Evolutionary conservation across 176 grass and related monocot species (phyloP).

Genomic region (Phragmites australis): DNA sequence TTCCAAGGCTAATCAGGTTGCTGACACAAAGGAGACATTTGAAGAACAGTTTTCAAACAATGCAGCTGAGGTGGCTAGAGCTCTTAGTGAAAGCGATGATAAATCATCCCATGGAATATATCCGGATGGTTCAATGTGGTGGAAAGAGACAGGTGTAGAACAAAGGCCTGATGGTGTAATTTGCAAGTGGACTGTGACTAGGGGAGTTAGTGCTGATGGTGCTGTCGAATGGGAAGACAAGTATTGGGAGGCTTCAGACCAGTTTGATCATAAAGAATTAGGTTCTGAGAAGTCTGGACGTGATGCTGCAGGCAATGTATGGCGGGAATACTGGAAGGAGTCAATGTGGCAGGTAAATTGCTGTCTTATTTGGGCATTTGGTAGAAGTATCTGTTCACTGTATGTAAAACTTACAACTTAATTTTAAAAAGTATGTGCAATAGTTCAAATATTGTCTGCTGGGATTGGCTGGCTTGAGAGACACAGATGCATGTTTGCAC

Average conservation of each 20-base stretch:
- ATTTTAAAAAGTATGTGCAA: not conserved
- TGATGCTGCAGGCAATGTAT: conserved; percentile 88
- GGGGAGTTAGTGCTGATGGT: conserved; percentile 87
- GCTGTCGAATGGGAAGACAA: conserved; percentile 95
- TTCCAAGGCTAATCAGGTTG: conserved; percentile 21
- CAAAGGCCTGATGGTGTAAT: conserved; percentile 73
- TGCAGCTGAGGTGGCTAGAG: conserved; percentile 68
- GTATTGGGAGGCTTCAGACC: conserved; percentile 96
- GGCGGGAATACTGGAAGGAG: conserved; percentile 96
- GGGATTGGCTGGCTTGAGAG: not conserved
- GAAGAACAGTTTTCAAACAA: conserved; percentile 63
- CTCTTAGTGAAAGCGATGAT: conserved; percentile 53
- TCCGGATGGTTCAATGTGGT: conserved; percentile 81
- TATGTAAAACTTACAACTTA: not conserved
- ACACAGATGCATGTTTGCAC: not conserved
- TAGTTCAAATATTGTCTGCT: not conserved
- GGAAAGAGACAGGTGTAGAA: conserved; percentile 87
- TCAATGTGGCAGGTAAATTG: conserved; percentile 84
- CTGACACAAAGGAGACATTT: conserved; percentile 49
- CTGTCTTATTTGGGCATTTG: not conserved
- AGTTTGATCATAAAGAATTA: conserved; percentile 87
- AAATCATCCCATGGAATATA: conserved; percentile 59
- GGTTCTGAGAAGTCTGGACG: conserved; percentile 94
- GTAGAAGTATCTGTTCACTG: not conserved
- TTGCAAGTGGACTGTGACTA: conserved; percentile 89